Evolutionary conservation across 2,329 filamentous ascomycete species (phyloP).

Genomic region (Colletotrichum simmondsii): DNA sequence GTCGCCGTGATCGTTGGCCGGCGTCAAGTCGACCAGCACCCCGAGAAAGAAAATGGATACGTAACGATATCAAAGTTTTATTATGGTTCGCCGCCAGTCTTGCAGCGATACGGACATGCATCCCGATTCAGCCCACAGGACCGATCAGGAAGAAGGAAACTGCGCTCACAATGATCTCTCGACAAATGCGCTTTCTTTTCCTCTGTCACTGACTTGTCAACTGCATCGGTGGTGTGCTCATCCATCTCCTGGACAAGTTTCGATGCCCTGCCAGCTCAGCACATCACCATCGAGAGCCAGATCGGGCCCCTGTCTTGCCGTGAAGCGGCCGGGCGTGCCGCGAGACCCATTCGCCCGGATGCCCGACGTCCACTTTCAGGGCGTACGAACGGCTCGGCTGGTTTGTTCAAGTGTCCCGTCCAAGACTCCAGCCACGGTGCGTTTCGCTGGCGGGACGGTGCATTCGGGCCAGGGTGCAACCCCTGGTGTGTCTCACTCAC

Average conservation of each 20-base stretch:
- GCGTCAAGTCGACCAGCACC: not conserved
- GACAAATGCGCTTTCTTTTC: not conserved
- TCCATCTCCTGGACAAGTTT: constrained; percentile 19
- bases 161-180: not conserved
- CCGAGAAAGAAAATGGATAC: not conserved
- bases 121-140: not conserved
- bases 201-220: not conserved
- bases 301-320: not conserved
- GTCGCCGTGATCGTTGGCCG: not conserved
- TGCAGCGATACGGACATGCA: not conserved
- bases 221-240: constrained; percentile 7
- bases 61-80: constrained; percentile 10
- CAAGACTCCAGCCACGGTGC: not conserved
- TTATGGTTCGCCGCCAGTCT: constrained; percentile 5
- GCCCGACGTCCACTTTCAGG: not conserved
- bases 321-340: constrained; percentile 9
- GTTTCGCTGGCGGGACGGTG: not conserved
- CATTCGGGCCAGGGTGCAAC: not conserved
- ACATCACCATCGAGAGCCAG: constrained; percentile 4
- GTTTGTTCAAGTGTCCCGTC: not conserved
- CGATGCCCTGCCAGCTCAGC: constrained; percentile 12
- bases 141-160: constrained; percentile 8
- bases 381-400: not conserved
- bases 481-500: constrained; percentile 1
- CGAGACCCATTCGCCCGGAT: not conserved